A percentile compares a stretch with the other conserved stretches of the same genome.
These are phyloP conservation scores for Fusarium globosum DNA, from an alignment of 2,329 filamentous ascomycete genomes.

Conservation along the genomic window DNA sequence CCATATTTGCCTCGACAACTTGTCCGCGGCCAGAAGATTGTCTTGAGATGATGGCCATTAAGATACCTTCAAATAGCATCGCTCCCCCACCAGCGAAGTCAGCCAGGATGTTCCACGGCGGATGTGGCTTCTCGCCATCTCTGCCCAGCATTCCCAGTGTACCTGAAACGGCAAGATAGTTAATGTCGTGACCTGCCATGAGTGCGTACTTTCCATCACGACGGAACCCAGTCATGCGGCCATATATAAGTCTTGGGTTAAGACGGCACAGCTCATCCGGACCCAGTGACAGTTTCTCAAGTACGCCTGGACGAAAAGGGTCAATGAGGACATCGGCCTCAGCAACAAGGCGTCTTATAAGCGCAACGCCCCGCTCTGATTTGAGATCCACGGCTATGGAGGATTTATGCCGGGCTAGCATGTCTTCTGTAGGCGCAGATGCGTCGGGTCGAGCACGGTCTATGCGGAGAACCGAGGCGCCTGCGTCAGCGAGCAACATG, in stretches of 20 bases:
- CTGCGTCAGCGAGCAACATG: conserved; percentile 88
- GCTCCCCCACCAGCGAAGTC: conserved; percentile 94
- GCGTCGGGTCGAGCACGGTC: conserved; percentile 70
- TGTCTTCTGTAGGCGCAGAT: conserved; percentile 70
- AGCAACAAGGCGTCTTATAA: conserved; percentile 73
- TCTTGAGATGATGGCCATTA: conserved; percentile 80
- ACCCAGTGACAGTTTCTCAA: conserved; percentile 84
- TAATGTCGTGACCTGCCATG: conserved; percentile 97
- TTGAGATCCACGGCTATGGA: conserved; percentile 87
- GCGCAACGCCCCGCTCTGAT: conserved; percentile 66
- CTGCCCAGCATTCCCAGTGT: conserved; percentile 81
- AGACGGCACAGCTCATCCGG: conserved; percentile 73
- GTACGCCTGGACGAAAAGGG: conserved; percentile 89
- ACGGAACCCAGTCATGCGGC: conserved; percentile 89
- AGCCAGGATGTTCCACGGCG: conserved; percentile 85
- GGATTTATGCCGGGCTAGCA: conserved; percentile 82
- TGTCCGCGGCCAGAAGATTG: conserved; percentile 76
- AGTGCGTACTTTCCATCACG: conserved; percentile 84
- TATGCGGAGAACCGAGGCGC: conserved; percentile 87
- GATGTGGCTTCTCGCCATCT: conserved; percentile 74
- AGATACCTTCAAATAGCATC: conserved; percentile 81
- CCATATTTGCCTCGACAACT: conserved; percentile 97
- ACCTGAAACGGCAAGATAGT: conserved; percentile 91
- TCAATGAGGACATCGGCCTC: conserved; percentile 92
- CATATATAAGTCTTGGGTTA: conserved; percentile 84